phyloP scores from a whole-genome alignment of 225 moss, liverwort and hornwort species.

The Climacium dendroides region DNA sequence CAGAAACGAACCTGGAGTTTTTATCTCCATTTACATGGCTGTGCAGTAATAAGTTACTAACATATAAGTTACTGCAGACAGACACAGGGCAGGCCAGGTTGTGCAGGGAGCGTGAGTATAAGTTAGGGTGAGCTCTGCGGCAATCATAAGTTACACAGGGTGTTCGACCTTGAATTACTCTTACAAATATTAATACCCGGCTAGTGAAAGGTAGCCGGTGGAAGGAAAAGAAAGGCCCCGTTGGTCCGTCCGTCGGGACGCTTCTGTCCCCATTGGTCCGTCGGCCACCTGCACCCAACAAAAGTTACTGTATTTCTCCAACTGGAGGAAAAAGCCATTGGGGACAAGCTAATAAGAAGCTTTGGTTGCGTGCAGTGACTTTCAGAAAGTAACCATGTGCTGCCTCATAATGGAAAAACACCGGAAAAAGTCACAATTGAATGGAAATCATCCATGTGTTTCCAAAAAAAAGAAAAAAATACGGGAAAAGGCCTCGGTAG shows the following conservation, averaged over 20 bases:
- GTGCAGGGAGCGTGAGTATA: neutral
- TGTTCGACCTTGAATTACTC: neutral
- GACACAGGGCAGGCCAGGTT: too few species aligned
- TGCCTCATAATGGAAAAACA: neutral
- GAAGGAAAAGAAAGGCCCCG: neutral
- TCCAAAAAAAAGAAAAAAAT: too few species aligned
- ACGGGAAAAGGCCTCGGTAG: neutral
- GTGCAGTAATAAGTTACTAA: neutral
- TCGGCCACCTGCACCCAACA: too few species aligned
- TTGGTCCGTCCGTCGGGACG: neutral
- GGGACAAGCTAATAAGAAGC: too few species aligned
- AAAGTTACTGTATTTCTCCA: neutral
- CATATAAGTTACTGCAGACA: neutral
- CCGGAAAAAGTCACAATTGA: too few species aligned
- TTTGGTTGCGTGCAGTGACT: too few species aligned
- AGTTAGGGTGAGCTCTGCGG: neutral
- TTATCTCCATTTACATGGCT: neutral
- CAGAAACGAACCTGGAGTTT: neutral
- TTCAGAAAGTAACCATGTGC: neutral
- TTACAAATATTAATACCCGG: neutral
- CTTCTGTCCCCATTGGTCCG: neutral
- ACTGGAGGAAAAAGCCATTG: neutral
- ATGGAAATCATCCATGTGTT: too few species aligned
- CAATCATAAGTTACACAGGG: neutral
- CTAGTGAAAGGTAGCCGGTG: neutral